These are phyloP conservation scores for Parasitella parasitica DNA, from an alignment of 371 early-diverging fungal genomes.

Conservation along the genomic window DNA sequence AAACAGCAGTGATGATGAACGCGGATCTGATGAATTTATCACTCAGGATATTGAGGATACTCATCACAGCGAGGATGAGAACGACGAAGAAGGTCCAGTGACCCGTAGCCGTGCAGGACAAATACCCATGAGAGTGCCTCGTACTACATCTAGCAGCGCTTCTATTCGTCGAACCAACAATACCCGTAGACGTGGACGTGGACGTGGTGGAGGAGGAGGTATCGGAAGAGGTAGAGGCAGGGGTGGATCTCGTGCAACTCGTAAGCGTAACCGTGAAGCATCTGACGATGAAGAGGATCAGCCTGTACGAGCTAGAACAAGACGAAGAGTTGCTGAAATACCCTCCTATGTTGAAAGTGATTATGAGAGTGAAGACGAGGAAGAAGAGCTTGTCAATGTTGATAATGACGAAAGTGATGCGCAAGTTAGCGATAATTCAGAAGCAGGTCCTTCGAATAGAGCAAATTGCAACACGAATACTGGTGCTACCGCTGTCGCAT, in stretches of 20 bases:
- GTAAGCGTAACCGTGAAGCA: conserved; percentile 28
- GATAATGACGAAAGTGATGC: conserved; percentile 23
- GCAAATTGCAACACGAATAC: conserved; percentile 20
- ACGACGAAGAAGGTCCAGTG: conserved; percentile 33
- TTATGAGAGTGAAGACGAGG: conserved; percentile 50
- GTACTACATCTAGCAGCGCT: neutral
- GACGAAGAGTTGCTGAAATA: conserved; percentile 38
- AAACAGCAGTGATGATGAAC: conserved; percentile 20
- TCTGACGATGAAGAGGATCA: conserved; percentile 31
- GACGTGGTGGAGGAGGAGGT: conserved; percentile 1
- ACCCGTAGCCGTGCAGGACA: conserved; percentile 41
- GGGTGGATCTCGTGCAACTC: conserved; percentile 9
- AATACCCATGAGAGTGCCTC: neutral
- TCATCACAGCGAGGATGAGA: conserved; percentile 16
- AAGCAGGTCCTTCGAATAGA: conserved; percentile 26
- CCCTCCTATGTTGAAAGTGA: conserved; percentile 50
- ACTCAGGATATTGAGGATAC: conserved; percentile 18
- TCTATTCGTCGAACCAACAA: neutral
- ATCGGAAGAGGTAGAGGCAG: conserved; percentile 1
- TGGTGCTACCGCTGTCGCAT: neutral
- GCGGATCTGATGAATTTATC: conserved; percentile 30
- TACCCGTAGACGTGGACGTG: conserved; percentile 8
- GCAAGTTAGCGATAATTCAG: conserved; percentile 25
- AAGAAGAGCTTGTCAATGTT: conserved; percentile 36
- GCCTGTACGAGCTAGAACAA: conserved; percentile 45